Conservation (phyloP, 176 grass and related monocot genomes). For the Puccinellia tenuiflora region DNA sequence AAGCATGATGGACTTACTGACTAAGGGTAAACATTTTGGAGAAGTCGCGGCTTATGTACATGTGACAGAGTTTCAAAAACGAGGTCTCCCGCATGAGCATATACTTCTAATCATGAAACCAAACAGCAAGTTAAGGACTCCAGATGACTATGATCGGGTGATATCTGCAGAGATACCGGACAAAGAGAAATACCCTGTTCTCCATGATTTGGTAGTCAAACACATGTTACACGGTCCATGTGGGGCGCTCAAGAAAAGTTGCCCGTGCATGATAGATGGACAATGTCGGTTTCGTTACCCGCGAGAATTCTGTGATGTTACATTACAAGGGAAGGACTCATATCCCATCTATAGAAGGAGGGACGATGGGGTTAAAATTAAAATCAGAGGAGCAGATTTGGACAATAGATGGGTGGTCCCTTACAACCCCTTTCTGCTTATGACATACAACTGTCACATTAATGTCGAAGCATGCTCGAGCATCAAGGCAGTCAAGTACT, state of each 20-base stretch:
- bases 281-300: not conserved
- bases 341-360: not conserved
- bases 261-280: no score
- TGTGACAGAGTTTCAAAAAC: not conserved
- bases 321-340: not conserved
- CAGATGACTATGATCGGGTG: conserved; percentile 5
- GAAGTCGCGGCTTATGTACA: not conserved
- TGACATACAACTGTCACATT: no score
- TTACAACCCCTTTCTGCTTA: no score
- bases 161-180: conserved; percentile 19
- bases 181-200: not conserved
- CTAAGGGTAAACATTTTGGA: not conserved
- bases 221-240: not conserved
- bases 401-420: not conserved
- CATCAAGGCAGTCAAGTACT: no score
- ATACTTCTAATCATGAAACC: not conserved
- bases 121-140: not conserved
- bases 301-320: not conserved
- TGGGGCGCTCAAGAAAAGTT: not conserved
- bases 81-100: not conserved
- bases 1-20: not conserved
- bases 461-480: no score
- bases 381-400: not conserved
- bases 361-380: not conserved
- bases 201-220: not conserved